These are phyloP conservation scores for Acanthamoeba lugdunensis DNA, from an alignment of 208 protist genomes.

Conservation along the genomic window DNA sequence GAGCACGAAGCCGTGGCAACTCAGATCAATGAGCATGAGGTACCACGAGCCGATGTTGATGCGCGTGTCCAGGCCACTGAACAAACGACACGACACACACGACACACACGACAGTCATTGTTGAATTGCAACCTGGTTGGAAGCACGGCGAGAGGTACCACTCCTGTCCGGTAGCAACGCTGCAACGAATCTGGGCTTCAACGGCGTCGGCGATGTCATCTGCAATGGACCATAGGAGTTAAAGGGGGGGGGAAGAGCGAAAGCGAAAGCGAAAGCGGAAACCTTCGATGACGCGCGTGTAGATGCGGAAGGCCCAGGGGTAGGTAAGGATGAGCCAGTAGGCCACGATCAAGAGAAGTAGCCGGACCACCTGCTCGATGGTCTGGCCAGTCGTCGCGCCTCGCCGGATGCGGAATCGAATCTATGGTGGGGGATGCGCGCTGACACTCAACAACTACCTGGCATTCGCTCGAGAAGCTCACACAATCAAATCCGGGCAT, in stretches of 20 bases:
- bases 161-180: not conserved
- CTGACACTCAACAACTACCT: too few species aligned
- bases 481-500: not conserved
- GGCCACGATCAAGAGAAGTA: not conserved
- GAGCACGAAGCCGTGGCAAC: constrained; percentile 41
- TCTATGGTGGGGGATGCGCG: too few species aligned
- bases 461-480: not conserved
- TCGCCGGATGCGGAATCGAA: not conserved
- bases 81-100: not conserved
- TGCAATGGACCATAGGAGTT: not conserved
- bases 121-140: too few species aligned
- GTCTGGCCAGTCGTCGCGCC: not conserved
- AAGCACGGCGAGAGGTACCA: too few species aligned
- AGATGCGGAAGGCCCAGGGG: constrained; percentile 24
- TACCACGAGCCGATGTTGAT: constrained; percentile 40
- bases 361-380: constrained; percentile 16
- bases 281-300: constrained; percentile 5
- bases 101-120: not conserved
- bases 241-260: not conserved
- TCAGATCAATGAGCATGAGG: constrained; percentile 51
- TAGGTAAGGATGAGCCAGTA: constrained; percentile 35
- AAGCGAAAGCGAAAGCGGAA: not conserved
- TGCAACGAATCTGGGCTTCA: not conserved
- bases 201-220: not conserved
- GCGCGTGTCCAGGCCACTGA: not conserved